A percentile compares a stretch with the other conserved stretches of the same genome.
Evolutionary conservation across 1,284 basidiomycete species (phyloP).

Genomic region (Caloboletus inedulis): DNA sequence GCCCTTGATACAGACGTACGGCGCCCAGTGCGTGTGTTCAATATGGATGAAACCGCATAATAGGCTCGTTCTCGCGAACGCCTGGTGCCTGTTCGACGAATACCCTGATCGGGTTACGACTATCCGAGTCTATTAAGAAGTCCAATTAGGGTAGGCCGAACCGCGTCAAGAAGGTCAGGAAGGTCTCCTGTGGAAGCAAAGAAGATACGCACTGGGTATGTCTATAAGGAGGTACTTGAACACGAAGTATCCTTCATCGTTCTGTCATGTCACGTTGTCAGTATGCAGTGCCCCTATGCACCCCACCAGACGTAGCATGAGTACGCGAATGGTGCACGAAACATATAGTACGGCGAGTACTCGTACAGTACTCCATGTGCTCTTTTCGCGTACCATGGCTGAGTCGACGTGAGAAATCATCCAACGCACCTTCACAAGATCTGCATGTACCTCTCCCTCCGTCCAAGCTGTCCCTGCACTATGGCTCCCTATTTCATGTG

Average conservation of each 20-base stretch:
- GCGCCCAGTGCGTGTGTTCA: constrained; percentile 16
- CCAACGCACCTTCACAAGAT: constrained; percentile 62
- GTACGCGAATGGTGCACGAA: not conserved
- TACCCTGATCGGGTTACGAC: constrained; percentile 59
- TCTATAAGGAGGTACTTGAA: constrained; percentile 77
- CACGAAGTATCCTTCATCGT: constrained; percentile 71
- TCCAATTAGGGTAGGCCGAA: constrained; percentile 3
- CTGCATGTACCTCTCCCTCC: constrained; percentile 77
- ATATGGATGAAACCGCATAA: constrained; percentile 61
- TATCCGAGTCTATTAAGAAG: constrained; percentile 53
- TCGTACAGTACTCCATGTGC: constrained; percentile 4
- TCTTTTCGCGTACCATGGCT: not conserved
- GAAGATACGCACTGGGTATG: constrained; percentile 61
- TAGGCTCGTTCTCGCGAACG: constrained; percentile 67
- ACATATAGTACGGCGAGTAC: constrained; percentile 1
- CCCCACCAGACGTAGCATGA: constrained; percentile 2
- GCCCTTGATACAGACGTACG: constrained; percentile 11
- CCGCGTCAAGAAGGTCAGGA: constrained; percentile 6
- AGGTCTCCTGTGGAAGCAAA: not conserved
- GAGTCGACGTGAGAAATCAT: constrained; percentile 1
- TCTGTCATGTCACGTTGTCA: constrained; percentile 41
- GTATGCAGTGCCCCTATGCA: constrained; percentile 7
- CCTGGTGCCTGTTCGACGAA: constrained; percentile 67
- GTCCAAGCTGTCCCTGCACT: constrained; percentile 48
- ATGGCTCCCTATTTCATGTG: constrained; percentile 30